A percentile compares a stretch with the other conserved stretches of the same genome.
These are phyloP conservation scores for Aplosporella prunicola DNA, from an alignment of 2,329 filamentous ascomycete genomes.

Conservation along the genomic window DNA sequence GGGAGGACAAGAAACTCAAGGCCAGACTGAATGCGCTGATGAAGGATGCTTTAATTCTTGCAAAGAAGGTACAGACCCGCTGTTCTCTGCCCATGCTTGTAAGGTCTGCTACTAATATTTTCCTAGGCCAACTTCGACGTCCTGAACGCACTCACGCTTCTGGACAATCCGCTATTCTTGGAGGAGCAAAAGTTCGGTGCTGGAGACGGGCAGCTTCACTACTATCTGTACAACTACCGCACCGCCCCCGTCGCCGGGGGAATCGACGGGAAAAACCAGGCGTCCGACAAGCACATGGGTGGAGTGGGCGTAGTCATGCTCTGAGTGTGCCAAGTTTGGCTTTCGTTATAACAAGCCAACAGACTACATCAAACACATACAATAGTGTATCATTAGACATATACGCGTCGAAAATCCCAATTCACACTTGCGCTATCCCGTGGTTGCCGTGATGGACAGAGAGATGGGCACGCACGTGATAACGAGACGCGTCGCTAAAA, in stretches of 20 bases:
- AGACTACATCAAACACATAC: no score
- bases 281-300: conserved; percentile 69
- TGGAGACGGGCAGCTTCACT: conserved; percentile 90
- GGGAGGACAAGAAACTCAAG: conserved; percentile 51
- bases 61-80: conserved; percentile 54
- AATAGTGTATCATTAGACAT: no score
- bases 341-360: no score
- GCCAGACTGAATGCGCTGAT: conserved; percentile 71
- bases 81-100: not conserved
- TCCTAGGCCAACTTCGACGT: conserved; percentile 71
- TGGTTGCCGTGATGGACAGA: not conserved
- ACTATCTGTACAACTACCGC: conserved; percentile 96
- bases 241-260: conserved; percentile 78
- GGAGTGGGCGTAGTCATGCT: conserved; percentile 86
- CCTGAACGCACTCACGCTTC: conserved; percentile 86
- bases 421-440: not conserved
- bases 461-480: no score
- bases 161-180: conserved; percentile 91
- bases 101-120: not conserved
- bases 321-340: conserved; percentile 22
- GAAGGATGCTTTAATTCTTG: conserved; percentile 76
- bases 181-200: conserved; percentile 90
- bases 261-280: conserved; percentile 65
- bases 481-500: not conserved
- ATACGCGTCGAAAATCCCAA: not conserved